These are phyloP conservation scores for Nasturtium officinale DNA, from an alignment of 345 rosid genomes.

Conservation along the genomic window DNA sequence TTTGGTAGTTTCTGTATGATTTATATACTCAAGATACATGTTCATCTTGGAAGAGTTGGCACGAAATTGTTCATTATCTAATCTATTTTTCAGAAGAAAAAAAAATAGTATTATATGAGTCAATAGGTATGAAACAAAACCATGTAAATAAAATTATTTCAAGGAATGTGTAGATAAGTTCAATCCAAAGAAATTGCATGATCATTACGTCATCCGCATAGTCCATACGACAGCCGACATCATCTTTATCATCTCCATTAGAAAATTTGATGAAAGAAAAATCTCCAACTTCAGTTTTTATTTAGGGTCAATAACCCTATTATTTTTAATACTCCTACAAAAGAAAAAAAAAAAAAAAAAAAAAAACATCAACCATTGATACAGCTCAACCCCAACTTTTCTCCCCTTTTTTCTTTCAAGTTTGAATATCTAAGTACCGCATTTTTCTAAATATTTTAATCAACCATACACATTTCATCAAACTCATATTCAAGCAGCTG, in stretches of 20 bases:
- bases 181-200: not conserved
- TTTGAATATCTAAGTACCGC: constrained; percentile 32
- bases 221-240: constrained; percentile 11
- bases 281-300: not conserved
- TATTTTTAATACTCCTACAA: too few relatives aligned
- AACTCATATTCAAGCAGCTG: constrained; percentile 41
- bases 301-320: constrained; percentile 14
- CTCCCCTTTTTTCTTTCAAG: constrained; percentile 44
- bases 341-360: too few relatives aligned
- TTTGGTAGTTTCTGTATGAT: not conserved
- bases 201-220: constrained; percentile 26
- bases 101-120: not conserved
- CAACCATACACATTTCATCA: constrained; percentile 35
- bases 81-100: not conserved
- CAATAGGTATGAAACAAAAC: not conserved
- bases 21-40: not conserved
- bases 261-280: not conserved
- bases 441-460: not conserved
- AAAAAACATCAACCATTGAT: constrained; percentile 35
- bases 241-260: constrained; percentile 14
- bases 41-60: constrained; percentile 6
- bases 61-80: not conserved
- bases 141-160: not conserved
- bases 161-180: not conserved
- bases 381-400: constrained; percentile 45